Percentiles rank a stretch among this genome's conserved stretches.
These are phyloP conservation scores for Aspergillus alliaceus DNA, from an alignment of 2,329 filamentous ascomycete genomes.

Conservation along the genomic window DNA sequence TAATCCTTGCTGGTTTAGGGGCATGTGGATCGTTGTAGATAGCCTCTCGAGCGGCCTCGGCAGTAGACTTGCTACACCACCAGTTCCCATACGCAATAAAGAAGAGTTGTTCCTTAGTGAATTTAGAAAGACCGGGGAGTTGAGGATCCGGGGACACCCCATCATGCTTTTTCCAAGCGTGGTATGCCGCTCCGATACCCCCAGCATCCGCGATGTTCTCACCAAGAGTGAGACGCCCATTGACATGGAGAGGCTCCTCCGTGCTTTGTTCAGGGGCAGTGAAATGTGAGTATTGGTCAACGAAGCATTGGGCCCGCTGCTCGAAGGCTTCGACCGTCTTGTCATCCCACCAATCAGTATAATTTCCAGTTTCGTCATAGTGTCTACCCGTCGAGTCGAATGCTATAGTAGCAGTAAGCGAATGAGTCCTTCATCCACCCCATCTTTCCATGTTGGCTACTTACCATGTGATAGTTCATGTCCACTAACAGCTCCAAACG, in stretches of 20 bases:
- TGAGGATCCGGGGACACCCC: constrained; percentile 51
- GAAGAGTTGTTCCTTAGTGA: constrained; percentile 69
- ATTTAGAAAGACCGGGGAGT: constrained; percentile 62
- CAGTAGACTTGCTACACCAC: constrained; percentile 67
- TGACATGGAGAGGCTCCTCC: constrained; percentile 60
- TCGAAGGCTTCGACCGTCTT: constrained; percentile 59
- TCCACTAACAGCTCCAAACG: constrained; percentile 65
- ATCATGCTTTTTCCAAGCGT: constrained; percentile 64
- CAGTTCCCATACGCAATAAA: constrained; percentile 65
- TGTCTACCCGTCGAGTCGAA: constrained; percentile 67
- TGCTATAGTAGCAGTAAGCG: constrained; percentile 36
- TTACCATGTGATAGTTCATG: constrained; percentile 66
- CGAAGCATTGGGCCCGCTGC: constrained; percentile 63
- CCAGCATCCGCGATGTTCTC: constrained; percentile 74
- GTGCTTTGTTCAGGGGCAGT: constrained; percentile 58
- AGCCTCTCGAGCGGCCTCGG: constrained; percentile 56
- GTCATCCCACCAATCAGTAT: constrained; percentile 67
- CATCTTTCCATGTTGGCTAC: constrained; percentile 3
- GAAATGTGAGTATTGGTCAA: constrained; percentile 66
- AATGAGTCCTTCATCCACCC: not conserved
- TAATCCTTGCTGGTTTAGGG: constrained; percentile 61
- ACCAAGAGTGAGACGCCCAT: constrained; percentile 63
- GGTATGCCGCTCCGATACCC: constrained; percentile 62
- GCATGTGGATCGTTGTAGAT: constrained; percentile 67
- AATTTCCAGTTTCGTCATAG: constrained; percentile 65